Evolutionary conservation across 192 early-diverging fungal genomes (phyloP).

Genomic region (Phlyctochytrium arcticum): DNA sequence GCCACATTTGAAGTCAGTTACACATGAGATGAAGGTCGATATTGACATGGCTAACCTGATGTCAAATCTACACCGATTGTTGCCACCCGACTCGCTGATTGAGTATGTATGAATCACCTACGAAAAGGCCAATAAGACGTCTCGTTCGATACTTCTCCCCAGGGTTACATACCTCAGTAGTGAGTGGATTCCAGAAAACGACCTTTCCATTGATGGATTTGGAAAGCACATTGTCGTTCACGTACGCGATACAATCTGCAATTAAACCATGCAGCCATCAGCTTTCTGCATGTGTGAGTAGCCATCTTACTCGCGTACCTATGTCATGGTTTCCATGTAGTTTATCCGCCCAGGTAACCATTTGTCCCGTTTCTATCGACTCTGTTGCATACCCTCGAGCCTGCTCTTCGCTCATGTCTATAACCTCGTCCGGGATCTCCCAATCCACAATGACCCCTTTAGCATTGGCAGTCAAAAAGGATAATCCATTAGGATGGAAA

Average conservation of each 20-base stretch:
- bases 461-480: conserved; percentile 50
- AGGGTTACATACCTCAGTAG: conserved; percentile 34
- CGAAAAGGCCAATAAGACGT: too few relatives aligned
- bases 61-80: conserved; percentile 53
- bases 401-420: conserved; percentile 11
- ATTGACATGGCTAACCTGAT: conserved; percentile 31
- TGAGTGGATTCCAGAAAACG: conserved; percentile 67
- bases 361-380: background rate
- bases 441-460: conserved; percentile 52
- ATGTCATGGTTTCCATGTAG: background rate
- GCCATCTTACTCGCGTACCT: background rate
- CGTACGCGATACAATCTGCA: conserved; percentile 71
- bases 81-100: conserved; percentile 39
- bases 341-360: background rate
- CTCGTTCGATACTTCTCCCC: too few relatives aligned
- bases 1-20: background rate
- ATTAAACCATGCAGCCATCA: too few relatives aligned
- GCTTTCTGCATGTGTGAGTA: too few relatives aligned
- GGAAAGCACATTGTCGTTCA: conserved; percentile 59
- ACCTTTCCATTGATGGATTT: conserved; percentile 74
- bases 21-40: background rate
- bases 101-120: conserved; percentile 39
- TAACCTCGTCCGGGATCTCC: conserved; percentile 43
- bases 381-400: background rate
- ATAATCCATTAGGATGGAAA: conserved; percentile 62